Conservation (phyloP, 2,329 filamentous ascomycete genomes). For the Chrysoporthe puriensis region DNA sequence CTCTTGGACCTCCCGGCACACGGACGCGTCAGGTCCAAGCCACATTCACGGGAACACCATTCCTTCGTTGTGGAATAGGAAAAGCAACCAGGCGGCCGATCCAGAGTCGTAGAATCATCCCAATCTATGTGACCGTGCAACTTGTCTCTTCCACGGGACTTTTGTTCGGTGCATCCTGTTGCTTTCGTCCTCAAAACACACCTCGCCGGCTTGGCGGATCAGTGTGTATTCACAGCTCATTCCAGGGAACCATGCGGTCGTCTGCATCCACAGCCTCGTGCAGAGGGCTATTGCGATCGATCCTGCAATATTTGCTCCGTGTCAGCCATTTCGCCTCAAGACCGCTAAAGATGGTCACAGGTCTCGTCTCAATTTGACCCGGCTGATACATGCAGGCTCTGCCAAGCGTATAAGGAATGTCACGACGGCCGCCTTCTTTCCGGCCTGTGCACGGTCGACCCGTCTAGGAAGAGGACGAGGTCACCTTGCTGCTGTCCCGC, state of each 20-base stretch:
- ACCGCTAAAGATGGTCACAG: background rate
- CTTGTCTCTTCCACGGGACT: background rate
- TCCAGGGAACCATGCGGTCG: background rate
- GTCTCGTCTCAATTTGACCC: background rate
- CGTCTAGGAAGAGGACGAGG: too few species aligned
- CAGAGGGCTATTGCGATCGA: background rate
- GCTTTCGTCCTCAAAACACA: too few species aligned
- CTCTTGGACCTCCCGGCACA: background rate
- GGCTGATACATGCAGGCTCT: background rate
- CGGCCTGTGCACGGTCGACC: background rate
- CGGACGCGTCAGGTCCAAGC: background rate
- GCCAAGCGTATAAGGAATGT: background rate
- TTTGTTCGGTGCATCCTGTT: background rate
- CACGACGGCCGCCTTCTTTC: background rate
- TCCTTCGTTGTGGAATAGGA: background rate
- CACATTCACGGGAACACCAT: background rate
- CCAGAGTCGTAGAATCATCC: background rate
- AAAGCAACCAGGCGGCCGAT: background rate
- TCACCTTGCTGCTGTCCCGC: background rate
- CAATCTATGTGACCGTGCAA: background rate
- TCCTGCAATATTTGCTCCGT: background rate
- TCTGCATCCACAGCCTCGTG: background rate
- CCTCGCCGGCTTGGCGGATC: background rate
- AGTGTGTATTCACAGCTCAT: background rate
- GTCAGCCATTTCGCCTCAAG: background rate